Evolutionary conservation across 2,329 filamentous ascomycete species (phyloP), one percentile per base, ranked within the genome.

Genomic region (Waltergamsia citrina): DNA sequence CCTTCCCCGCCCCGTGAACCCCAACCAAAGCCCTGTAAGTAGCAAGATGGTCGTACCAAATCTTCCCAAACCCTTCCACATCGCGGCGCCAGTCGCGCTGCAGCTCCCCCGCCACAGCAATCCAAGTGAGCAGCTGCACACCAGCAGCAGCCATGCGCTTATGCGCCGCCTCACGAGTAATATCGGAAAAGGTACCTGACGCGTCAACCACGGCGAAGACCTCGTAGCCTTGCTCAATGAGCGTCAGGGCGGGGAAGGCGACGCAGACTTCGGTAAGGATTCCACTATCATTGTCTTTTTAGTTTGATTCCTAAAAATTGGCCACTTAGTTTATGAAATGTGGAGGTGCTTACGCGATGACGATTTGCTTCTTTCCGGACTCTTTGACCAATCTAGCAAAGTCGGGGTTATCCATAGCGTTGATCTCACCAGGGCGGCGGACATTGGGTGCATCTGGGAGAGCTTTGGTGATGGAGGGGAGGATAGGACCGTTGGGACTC

Each of bases 371-470:
- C 52, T 75, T 78, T 38, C 71, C 71, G 4, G 78, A 71, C 2
- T 78, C 78, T 42, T 67, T 59, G 40, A 87, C 66, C 3, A 81
- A 81, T 2, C 62, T 62, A 25, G 69, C 69, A 61, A 87, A 85
- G 0, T 81, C 71, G 4, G 66, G 44, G 45, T 84, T 85, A 50
- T 87, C 83, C 82, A 79, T 85, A 4, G 82, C 81, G 49, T 85
- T 72, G 47, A 87, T 80, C 49, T 87, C 78, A 26, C 82, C 81
- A 39, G 79, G 67, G 25, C 82, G 75, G 44, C 68, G 63, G 49
- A 87, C 71, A 9, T 85, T 59, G 1, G 81, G 72, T 1, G 78
- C 73, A 30, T 72, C 57, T 18, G 81, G 81, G 49, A 83, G 77
- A 71, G 78, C 69, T 10, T 77, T 65, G 5, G 71, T 51, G 41